Conservation (phyloP, 176 grass and related monocot genomes). For the Chrysopogon serrulatus region DNA sequence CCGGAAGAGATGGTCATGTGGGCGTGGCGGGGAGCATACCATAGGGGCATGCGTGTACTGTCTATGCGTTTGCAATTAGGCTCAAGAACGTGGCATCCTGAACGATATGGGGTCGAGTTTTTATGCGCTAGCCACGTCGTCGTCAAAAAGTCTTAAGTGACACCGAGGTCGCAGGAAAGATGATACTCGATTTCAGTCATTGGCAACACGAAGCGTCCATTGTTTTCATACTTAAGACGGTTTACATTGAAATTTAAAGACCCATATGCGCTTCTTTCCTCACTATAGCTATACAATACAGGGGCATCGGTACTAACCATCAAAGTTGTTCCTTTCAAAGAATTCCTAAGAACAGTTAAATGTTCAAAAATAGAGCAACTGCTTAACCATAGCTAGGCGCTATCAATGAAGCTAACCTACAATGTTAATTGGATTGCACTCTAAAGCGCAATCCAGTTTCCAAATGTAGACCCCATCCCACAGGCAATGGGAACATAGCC, state of each 20-base stretch:
- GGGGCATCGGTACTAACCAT: neutral
- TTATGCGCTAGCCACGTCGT: neutral
- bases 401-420: constrained; percentile 20
- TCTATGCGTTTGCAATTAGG: neutral
- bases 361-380: neutral
- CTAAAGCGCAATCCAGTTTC: neutral
- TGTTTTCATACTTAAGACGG: neutral
- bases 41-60: neutral
- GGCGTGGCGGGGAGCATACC: neutral
- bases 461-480: constrained; percentile 1
- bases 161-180: neutral
- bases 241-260: neutral
- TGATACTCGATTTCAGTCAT: neutral
- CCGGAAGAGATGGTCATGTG: neutral
- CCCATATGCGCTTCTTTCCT: neutral
- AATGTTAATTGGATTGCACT: neutral
- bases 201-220: neutral
- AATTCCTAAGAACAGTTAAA: constrained; percentile 16
- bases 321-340: neutral
- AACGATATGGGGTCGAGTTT: neutral
- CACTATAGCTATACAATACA: neutral
- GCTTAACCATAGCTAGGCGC: constrained; percentile 19
- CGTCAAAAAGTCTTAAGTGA: neutral
- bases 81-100: too few species aligned
- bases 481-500: constrained; percentile 14